A percentile compares a stretch with the other conserved stretches of the same genome.
phyloP scores from a whole-genome alignment of 2,329 filamentous ascomycete genomes.

The Claviceps sp. region DNA sequence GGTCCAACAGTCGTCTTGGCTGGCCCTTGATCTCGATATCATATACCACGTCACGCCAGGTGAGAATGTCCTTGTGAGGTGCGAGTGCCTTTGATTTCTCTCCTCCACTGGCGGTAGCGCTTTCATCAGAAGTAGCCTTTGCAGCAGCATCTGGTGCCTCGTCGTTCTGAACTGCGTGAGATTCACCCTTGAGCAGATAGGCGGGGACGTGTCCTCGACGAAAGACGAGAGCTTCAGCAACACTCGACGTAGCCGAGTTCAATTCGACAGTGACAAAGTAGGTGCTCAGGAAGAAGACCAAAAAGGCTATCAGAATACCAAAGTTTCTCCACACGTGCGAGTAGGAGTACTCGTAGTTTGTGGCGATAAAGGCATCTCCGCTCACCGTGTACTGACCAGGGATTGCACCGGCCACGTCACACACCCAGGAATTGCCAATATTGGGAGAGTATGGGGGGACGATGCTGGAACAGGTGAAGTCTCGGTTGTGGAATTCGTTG shows the following conservation, averaged over 20 bases:
- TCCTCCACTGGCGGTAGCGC: conserved; percentile 6
- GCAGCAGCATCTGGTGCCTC: conserved; percentile 14
- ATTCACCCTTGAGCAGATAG: conserved; percentile 21
- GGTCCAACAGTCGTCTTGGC: conserved; percentile 56
- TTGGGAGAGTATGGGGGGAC: conserved; percentile 32
- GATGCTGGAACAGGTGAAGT: conserved; percentile 41
- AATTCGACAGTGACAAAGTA: conserved; percentile 53
- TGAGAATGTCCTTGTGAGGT: conserved; percentile 49
- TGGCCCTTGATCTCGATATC: conserved; percentile 61
- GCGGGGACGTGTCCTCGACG: conserved; percentile 37
- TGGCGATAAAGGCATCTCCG: conserved; percentile 46
- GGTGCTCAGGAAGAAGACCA: conserved; percentile 47
- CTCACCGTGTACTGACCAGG: conserved; percentile 39
- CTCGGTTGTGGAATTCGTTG: conserved; percentile 54
- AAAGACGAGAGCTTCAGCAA: conserved; percentile 59
- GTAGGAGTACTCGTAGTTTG: conserved; percentile 42
- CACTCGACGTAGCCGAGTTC: conserved; percentile 48
- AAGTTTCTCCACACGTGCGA: conserved; percentile 54
- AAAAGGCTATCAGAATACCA: conserved; percentile 52
- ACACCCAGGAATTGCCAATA: conserved; percentile 35
- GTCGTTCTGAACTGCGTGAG: conserved; percentile 17
- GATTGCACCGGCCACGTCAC: conserved; percentile 38
- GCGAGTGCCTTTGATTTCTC: conserved; percentile 17
- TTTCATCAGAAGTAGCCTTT: conserved; percentile 11
- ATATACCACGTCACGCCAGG: conserved; percentile 65